Evolutionary conservation across 768 basidiomycete species (phyloP).

Genomic region (Filobasidium floriforme): DNA sequence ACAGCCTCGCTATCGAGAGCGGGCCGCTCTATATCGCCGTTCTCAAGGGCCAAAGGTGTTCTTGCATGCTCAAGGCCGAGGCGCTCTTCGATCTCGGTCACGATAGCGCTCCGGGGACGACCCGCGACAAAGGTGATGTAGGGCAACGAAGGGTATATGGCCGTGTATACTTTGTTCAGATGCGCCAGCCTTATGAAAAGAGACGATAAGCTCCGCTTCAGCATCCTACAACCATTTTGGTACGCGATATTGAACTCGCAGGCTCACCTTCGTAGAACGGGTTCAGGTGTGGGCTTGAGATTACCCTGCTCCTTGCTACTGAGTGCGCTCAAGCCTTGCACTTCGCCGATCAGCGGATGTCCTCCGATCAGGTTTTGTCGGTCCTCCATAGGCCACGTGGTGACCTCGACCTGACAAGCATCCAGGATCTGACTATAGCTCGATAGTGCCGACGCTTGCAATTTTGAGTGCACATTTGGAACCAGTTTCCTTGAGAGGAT

Average conservation of each 20-base stretch:
- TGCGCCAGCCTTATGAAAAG: conserved; percentile 50
- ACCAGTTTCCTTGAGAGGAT: conserved; percentile 54
- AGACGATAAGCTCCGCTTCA: conserved; percentile 1
- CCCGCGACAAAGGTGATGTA: conserved; percentile 93
- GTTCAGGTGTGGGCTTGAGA: conserved; percentile 58
- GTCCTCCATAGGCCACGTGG: conserved; percentile 32
- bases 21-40: conserved; percentile 45
- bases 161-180: conserved; percentile 72
- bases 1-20: conserved; percentile 21
- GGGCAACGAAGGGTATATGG: conserved; percentile 62
- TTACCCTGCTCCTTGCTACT: conserved; percentile 70
- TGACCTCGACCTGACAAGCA: conserved; percentile 30
- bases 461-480: conserved; percentile 40
- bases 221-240: background rate
- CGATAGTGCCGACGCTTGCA: conserved; percentile 27
- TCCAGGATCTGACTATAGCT: conserved; percentile 58
- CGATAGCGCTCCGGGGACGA: conserved; percentile 61
- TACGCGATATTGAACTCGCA: background rate
- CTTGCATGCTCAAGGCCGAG: conserved; percentile 46
- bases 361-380: conserved; percentile 63
- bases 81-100: conserved; percentile 68
- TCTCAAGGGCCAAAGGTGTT: conserved; percentile 25
- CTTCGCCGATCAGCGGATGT: conserved; percentile 85
- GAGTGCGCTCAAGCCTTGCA: conserved; percentile 62
- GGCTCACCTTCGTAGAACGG: conserved; percentile 57